These are phyloP conservation scores for Carallia pectinifolia DNA, from an alignment of 345 rosid genomes.

Conservation along the genomic window DNA sequence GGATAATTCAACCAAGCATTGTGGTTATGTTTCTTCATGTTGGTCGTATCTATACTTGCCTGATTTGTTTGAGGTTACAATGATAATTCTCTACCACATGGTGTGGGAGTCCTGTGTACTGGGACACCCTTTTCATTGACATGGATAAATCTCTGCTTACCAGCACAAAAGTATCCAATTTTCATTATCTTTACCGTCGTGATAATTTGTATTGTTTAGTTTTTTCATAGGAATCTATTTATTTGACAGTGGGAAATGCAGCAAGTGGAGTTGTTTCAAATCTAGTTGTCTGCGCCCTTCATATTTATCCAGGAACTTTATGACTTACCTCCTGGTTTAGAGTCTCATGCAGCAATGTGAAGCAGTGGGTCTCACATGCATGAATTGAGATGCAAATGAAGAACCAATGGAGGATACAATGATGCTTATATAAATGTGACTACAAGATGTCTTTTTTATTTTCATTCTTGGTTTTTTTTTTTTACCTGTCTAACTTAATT, in stretches of 20 bases:
- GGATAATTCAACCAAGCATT: neutral
- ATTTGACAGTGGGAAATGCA: neutral
- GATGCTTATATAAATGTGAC: neutral
- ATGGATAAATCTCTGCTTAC: neutral
- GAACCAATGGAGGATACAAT: too few relatives aligned
- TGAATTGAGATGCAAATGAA: slow-evolving; percentile 18
- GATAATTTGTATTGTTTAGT: slow-evolving; percentile 8
- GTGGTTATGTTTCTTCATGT: neutral
- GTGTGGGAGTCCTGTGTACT: too few relatives aligned
- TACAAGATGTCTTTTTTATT: slow-evolving; percentile 16
- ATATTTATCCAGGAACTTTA: slow-evolving; percentile 43
- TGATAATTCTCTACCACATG: neutral
- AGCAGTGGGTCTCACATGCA: slow-evolving; percentile 29
- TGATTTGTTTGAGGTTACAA: neutral
- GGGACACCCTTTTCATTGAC: too few relatives aligned
- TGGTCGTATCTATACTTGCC: neutral
- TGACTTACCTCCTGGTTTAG: slow-evolving; percentile 36
- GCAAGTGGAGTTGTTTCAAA: slow-evolving; percentile 11
- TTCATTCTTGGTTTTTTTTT: slow-evolving; percentile 1
- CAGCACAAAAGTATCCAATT: neutral
- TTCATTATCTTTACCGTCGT: neutral
- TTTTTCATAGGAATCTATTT: slow-evolving; percentile 9
- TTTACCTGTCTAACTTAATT: neutral
- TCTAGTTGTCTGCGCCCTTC: slow-evolving; percentile 17
- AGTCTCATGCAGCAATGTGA: slow-evolving; percentile 26